Base-by-base conservation (phyloP, 495 filamentous ascomycete species). In the Neurospora sp. region DNA sequence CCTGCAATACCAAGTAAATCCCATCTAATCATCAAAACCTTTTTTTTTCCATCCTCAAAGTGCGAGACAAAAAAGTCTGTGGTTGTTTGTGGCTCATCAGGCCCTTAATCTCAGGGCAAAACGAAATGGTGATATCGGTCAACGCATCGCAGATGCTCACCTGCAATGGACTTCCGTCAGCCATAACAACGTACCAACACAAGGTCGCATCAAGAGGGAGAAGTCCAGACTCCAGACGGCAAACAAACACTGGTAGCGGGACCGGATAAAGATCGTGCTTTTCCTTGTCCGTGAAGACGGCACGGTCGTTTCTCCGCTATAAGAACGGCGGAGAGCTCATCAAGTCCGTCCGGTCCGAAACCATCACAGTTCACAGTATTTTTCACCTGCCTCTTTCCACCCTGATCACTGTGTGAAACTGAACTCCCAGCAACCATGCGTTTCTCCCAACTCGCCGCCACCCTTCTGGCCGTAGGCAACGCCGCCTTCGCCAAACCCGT, bases 401-500 rank as follows among this genome's bases (percentile, higher is more conserved):
- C 70, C n/a, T 70, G 35, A 71, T 42, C n/a, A 46, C 70, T 41
- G 20, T 18, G 27, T 11, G 27, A 31, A n/a, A 7, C 16, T 49
- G 16, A n/a, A 60, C 66, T 71, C 8, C 35, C 38, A 14, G 35
- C 39, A 70, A 16, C 46, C 72, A 83, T 83, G 82, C 79, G 80
- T 77, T 72, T 82, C 66, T 72, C 81, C 46, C 75, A 79, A 49
- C 60, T 80, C 73, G 76, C 74, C 8, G 74, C 75, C 5, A 73
- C 79, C 66, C 66, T 73, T 10, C 46, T 82, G 60, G 77, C 76
- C 49, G 72, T 82, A 20, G 69, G 77, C 62, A 73, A 72, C 71
- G 18, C 70, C 3, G 77, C 44, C 69, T 14, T 75, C 23, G 75
- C 72, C 38, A 75, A 66, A 31, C 79, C 79, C 16, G 54, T 80